phyloP scores from a whole-genome alignment of 306 rosid species.

The Hylodesmum podocarpum region DNA sequence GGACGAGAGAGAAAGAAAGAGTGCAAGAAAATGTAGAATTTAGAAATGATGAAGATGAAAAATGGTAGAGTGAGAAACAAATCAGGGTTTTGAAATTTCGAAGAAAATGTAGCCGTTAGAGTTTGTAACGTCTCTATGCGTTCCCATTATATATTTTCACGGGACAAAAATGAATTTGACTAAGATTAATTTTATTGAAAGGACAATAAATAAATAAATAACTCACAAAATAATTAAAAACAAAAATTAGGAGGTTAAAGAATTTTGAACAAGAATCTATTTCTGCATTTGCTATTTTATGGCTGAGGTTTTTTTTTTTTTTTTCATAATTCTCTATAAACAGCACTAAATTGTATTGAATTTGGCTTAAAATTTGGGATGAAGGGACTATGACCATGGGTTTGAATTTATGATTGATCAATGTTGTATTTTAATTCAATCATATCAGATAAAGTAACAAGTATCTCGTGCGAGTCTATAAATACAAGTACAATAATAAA shows the following conservation, averaged over 20 bases:
- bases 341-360: not conserved
- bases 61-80: slow-evolving; percentile 11
- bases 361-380: not conserved
- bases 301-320: not conserved
- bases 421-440: not conserved
- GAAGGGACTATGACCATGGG: not conserved
- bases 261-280: not conserved
- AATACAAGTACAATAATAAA: not conserved
- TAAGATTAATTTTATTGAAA: not conserved
- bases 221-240: not conserved
- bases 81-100: slow-evolving; percentile 37
- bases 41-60: not conserved
- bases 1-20: slow-evolving; percentile 22
- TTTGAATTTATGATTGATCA: not conserved
- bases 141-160: slow-evolving; percentile 11
- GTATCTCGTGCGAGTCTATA: not conserved
- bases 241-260: not conserved
- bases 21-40: slow-evolving; percentile 1
- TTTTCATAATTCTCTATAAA: not conserved
- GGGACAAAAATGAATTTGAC: not conserved
- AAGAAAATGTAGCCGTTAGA: slow-evolving; percentile 73
- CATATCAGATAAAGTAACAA: not conserved
- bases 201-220: no score
- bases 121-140: slow-evolving; percentile 50
- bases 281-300: not conserved